Evolutionary conservation across 768 basidiomycete species (phyloP), one percentile per base, ranked within the genome.

Genomic region (Dioszegia hungarica): DNA sequence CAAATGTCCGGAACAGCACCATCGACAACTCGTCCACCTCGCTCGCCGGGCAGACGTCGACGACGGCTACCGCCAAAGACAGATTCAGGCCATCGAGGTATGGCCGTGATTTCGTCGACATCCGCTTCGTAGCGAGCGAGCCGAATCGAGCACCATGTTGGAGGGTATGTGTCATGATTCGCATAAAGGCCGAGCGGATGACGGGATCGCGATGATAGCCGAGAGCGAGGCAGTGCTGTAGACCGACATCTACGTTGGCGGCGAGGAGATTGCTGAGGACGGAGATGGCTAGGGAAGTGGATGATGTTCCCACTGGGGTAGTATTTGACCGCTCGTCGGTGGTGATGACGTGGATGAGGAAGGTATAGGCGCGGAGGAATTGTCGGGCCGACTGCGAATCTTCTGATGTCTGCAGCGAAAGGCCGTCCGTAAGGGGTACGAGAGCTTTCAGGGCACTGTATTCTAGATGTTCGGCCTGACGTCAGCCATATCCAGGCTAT

Each of bases 1-100:
- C 87, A 72, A 92, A 92, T 22, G 90, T 78, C 60, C 92, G 89
- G 66, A 95, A 82, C 41, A 97, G 77, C 19, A 94, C 86, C 2
- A 86, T 84, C 44, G 89, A 85, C 78, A 94, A 56, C 25, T 74
- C 85, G 55, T 92, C 90, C 3, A 88, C 85, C 66, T 94, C 64
- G 11, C 73, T 71, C 12, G 85, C 79, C 4, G 90, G 88, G 64
- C 90, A 92, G 6, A 86, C 84, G 69, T 94, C 90, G 72, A 89
- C 89, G 36, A 94, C 87, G 2, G 90, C 89, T 67, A 92, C 77
- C 0, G 88, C 68, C 27, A 70, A 54, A 25, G 70, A 64, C 12
- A 72, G 24, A 50, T 66, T 64, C 8, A 67, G 41, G 0, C 46
- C 4, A 9, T 65, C 65, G 12, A 62, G 48, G 45, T 59, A 71